Evolutionary conservation across 805 yeast species (phyloP).

Genomic region (Metschnikowia vanudenii): DNA sequence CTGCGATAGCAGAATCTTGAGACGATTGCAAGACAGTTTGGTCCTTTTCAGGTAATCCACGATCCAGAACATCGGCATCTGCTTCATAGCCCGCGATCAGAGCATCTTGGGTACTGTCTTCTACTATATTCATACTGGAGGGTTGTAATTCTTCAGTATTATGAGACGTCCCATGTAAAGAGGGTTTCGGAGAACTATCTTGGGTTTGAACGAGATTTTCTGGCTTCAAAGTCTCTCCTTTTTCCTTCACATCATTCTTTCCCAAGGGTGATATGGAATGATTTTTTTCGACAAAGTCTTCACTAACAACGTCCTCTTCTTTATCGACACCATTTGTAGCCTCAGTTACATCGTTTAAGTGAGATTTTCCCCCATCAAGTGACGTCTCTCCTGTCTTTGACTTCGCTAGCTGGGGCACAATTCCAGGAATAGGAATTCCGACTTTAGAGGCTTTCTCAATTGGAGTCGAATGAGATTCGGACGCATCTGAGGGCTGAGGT

Average conservation of each 20-base stretch:
- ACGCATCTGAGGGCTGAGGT: background rate
- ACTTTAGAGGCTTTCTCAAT: constrained; percentile 1
- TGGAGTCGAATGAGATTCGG: background rate
- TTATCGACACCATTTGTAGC: background rate
- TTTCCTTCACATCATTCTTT: background rate
- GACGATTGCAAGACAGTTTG: background rate
- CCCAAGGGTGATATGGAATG: background rate
- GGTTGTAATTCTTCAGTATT: background rate
- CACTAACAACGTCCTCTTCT: constrained; percentile 25
- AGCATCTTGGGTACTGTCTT: constrained; percentile 14
- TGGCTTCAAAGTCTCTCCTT: background rate
- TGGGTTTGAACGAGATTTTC: constrained; percentile 7
- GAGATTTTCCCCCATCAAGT: background rate
- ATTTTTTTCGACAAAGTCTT: constrained; percentile 10
- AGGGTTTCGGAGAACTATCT: constrained; percentile 2
- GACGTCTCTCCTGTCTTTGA: background rate
- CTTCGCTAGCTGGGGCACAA: background rate
- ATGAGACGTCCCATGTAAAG: background rate
- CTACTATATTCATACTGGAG: constrained; percentile 6
- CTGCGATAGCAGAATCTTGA: background rate
- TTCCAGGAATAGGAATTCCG: constrained; percentile 16
- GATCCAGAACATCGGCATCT: constrained; percentile 51
- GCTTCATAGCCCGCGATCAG: constrained; percentile 67
- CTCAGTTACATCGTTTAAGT: background rate
- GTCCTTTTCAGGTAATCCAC: constrained; percentile 10